Percentiles rank a stretch among this genome's conserved stretches.
phyloP scores from a whole-genome alignment of 495 filamentous ascomycete genomes.

The Xylaria longipes region DNA sequence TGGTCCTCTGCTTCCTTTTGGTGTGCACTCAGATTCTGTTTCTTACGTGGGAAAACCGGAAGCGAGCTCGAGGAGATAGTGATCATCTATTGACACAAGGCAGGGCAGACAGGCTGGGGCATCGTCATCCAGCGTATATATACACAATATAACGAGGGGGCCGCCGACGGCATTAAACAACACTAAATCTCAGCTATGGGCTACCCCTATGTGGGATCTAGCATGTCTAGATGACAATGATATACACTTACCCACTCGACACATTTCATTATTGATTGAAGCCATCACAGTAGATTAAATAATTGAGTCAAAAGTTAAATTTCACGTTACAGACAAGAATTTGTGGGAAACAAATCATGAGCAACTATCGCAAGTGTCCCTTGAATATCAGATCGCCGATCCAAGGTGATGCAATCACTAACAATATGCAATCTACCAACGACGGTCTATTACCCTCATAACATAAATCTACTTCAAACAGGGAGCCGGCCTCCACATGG shows the following conservation, averaged over 20 bases:
- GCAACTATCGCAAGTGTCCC: neutral
- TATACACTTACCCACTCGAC: neutral
- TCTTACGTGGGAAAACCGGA: conserved; percentile 54
- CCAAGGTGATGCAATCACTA: neutral
- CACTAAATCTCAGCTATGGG: neutral
- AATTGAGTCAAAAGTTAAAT: neutral
- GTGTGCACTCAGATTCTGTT: conserved; percentile 43
- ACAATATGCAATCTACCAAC: neutral
- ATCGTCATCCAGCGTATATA: conserved; percentile 53
- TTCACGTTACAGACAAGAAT: neutral
- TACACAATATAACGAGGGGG: conserved; percentile 47
- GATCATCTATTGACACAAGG: conserved; percentile 48
- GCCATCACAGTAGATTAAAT: neutral
- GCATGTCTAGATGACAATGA: neutral
- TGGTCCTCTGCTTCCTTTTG: conserved; percentile 47
- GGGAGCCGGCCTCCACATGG: no score
- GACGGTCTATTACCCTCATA: neutral
- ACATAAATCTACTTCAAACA: neutral
- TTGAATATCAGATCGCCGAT: neutral
- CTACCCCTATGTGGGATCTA: neutral
- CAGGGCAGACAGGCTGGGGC: conserved; percentile 44
- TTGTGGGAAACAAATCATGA: neutral
- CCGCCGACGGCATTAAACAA: neutral
- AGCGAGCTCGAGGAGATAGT: conserved; percentile 49
- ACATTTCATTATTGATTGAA: neutral